Evolutionary conservation across 2,329 filamentous ascomycete genomes (phyloP), one percentile per base, ranked within the genome.

Genomic region (Exophiala xenobiotica): DNA sequence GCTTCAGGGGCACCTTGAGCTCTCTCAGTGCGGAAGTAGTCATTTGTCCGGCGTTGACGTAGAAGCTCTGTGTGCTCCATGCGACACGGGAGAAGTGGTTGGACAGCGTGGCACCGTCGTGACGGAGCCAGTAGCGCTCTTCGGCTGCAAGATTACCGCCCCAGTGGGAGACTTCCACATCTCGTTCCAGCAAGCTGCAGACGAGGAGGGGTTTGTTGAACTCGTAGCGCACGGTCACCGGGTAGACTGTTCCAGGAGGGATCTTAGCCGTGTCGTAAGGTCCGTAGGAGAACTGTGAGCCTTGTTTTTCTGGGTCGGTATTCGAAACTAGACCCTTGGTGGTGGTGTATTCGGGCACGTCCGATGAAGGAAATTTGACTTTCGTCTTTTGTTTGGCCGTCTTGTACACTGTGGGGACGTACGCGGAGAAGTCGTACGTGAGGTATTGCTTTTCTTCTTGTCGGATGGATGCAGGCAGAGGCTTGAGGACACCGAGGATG

Each of bases 361-460:
- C 85, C 58, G 80, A 74, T 48, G 82, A 86, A 41, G 88, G 81
- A 62, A 95, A 85, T 76, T 96, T 96, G 72, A 99, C 73, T 72
- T 97, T 96, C 31, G 93, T 97, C 82, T 96, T 96, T 70, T 99
- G 93, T 75, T 96, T 96, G 64, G 81, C 70, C 11, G 90, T 96
- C 14, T 79, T 74, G 75, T 99, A 99, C 55, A 87, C 85, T 7
- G 89, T 95, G 12, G 85, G 86, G 40, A 79, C 81, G 72, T 95
- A 96, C 60, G 88, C 87, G 55, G 88, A 92, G 76, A 96, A 95
- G 49, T 83, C 78, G 76, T 95, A 90, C 50, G 82, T 78, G 46
- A 99, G 83, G 73, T 86, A 96, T 72, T 99, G 93, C 68, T 86
- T 83, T 45, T 90, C 90, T 39, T 83, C 79, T 70, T 99, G 93